Conservation (phyloP, 2,329 filamentous ascomycete species). For the Aspergillus unguis region DNA sequence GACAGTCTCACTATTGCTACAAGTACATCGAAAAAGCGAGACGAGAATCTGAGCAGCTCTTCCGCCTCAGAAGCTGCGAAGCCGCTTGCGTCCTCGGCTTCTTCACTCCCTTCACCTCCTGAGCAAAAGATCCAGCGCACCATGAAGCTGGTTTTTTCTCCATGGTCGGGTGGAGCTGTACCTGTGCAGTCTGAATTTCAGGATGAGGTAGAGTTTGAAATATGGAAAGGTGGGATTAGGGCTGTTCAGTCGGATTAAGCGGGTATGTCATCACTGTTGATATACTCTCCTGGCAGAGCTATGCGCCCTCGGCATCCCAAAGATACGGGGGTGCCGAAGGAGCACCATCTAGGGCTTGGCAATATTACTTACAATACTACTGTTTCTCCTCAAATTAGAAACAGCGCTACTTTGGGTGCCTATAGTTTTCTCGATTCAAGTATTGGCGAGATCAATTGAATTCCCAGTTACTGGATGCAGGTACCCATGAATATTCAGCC, state of each 20-base stretch:
- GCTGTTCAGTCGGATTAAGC: background rate
- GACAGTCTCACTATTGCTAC: background rate
- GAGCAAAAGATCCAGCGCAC: slow-evolving; percentile 57
- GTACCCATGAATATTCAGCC: too few species aligned
- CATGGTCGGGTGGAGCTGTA: slow-evolving; percentile 62
- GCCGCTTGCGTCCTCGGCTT: background rate
- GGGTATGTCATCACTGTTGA: background rate
- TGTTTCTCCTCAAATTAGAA: too few species aligned
- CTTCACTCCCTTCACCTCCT: background rate
- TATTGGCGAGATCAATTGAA: too few species aligned
- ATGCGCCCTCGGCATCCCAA: background rate
- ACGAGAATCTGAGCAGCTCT: background rate
- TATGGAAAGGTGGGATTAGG: slow-evolving; percentile 61
- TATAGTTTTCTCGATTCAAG: too few species aligned
- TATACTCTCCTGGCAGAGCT: background rate
- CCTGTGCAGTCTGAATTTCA: slow-evolving; percentile 41
- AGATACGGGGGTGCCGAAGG: too few species aligned
- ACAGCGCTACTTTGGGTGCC: too few species aligned
- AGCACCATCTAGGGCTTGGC: too few species aligned
- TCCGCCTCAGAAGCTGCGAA: background rate
- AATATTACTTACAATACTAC: too few species aligned
- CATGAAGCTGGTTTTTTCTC: slow-evolving; percentile 87
- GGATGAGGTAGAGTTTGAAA: slow-evolving; percentile 65
- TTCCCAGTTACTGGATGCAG: too few species aligned
- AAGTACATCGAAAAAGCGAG: background rate